Percentiles rank a stretch among this genome's conserved stretches.
Evolutionary conservation across 2,329 filamentous ascomycete species (phyloP).

Genomic region (Penicillium hesseltinei): DNA sequence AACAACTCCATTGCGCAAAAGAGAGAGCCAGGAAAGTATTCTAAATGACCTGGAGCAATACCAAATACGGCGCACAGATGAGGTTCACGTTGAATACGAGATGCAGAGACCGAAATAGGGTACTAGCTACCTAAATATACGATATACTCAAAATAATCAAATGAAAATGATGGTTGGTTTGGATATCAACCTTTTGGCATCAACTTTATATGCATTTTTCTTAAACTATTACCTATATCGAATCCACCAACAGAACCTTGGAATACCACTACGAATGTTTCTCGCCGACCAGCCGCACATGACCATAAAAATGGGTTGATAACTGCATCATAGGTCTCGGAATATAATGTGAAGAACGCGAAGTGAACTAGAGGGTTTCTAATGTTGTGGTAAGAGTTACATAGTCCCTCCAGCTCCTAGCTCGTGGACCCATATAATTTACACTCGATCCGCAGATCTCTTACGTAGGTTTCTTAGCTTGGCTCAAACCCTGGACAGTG

Average conservation of each 20-base stretch:
- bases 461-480: too few relatives aligned
- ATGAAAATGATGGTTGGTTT: background rate
- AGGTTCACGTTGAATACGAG: conserved; percentile 24
- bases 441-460: too few relatives aligned
- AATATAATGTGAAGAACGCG: too few relatives aligned
- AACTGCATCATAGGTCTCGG: too few relatives aligned
- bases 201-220: background rate
- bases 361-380: too few relatives aligned
- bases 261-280: background rate
- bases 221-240: background rate
- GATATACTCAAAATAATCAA: background rate
- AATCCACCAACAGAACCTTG: background rate
- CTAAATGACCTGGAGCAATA: conserved; percentile 6
- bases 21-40: conserved; percentile 21
- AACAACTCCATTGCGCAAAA: background rate
- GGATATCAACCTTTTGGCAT: background rate
- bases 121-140: background rate
- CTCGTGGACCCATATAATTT: too few relatives aligned
- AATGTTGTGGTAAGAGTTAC: too few relatives aligned
- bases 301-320: too few relatives aligned
- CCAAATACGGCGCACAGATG: conserved; percentile 24
- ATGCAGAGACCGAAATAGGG: background rate
- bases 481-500: too few relatives aligned
- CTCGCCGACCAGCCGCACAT: too few relatives aligned
- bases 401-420: too few relatives aligned